These are phyloP conservation scores for Wickerhamomyces sp. DNA, from an alignment of 1,139 yeast species.

Conservation along the genomic window DNA sequence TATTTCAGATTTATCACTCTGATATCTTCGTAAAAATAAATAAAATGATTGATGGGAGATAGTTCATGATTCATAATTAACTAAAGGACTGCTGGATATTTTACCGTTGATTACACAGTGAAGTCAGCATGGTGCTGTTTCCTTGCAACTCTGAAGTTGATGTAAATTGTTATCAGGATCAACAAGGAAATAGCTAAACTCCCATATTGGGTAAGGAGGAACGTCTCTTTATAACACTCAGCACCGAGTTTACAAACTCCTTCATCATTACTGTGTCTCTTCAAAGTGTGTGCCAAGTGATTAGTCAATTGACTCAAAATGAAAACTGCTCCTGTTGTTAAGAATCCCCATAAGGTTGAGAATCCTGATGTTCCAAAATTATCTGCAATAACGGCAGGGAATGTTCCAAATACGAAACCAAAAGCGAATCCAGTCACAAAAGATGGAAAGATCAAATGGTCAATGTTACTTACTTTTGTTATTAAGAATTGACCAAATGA, in stretches of 20 bases:
- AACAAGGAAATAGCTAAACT: constrained; percentile 5
- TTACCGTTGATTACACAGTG: not conserved
- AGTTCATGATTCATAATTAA: no score
- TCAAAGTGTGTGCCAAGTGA: constrained; percentile 37
- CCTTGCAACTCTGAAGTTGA: constrained; percentile 5
- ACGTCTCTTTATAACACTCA: constrained; percentile 12
- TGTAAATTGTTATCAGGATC: constrained; percentile 11
- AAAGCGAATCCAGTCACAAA: constrained; percentile 67
- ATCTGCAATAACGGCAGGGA: constrained; percentile 77
- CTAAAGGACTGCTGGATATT: no score
- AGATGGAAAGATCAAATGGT: constrained; percentile 44
- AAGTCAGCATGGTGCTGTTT: not conserved
- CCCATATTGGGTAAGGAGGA: constrained; percentile 9
- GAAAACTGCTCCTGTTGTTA: constrained; percentile 54
- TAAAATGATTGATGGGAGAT: no score
- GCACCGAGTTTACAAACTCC: constrained; percentile 14
- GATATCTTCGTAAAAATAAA: not conserved
- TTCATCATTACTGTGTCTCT: constrained; percentile 18
- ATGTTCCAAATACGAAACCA: constrained; percentile 76
- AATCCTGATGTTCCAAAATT: constrained; percentile 68
- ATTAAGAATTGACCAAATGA: constrained; percentile 40
- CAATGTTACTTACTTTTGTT: constrained; percentile 20
- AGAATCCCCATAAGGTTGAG: constrained; percentile 77
- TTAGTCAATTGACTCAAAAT: constrained; percentile 24
- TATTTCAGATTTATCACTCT: no score